phyloP scores from a whole-genome alignment of 2,329 filamentous ascomycete species.

The Nemania sp. region DNA sequence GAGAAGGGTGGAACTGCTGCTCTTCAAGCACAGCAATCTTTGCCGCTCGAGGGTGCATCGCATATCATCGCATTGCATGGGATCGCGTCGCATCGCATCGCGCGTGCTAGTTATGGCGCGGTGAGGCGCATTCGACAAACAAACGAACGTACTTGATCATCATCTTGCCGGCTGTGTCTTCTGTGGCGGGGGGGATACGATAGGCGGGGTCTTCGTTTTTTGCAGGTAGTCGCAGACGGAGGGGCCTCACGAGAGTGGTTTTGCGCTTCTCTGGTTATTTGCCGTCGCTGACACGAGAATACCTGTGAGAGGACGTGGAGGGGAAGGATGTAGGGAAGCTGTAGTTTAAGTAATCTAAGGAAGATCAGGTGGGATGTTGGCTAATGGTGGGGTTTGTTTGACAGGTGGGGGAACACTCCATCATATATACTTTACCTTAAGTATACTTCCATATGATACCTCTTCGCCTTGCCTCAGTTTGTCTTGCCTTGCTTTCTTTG shows the following conservation, averaged over 20 bases:
- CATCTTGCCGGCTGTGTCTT: slow-evolving; percentile 32
- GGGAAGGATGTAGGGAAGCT: neutral
- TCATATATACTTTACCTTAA: too few species aligned
- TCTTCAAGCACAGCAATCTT: neutral
- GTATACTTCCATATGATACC: too few species aligned
- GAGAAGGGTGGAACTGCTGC: neutral
- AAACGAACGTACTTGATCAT: slow-evolving; percentile 36
- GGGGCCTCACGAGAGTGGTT: neutral
- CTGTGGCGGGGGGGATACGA: neutral
- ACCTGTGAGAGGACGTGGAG: neutral
- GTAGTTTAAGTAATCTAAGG: too few species aligned
- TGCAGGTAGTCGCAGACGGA: neutral
- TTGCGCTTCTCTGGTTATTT: neutral
- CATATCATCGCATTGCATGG: neutral
- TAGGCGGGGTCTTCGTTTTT: neutral
- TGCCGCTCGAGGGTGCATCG: neutral
- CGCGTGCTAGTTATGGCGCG: neutral
- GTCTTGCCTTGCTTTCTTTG: too few species aligned
- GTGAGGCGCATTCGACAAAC: slow-evolving; percentile 20
- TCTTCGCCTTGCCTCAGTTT: too few species aligned
- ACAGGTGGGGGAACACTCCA: too few species aligned
- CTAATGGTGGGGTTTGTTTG: too few species aligned
- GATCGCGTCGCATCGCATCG: neutral
- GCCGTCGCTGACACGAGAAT: neutral
- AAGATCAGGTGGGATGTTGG: too few species aligned